These are phyloP conservation scores for Chaetomium strumarium DNA, from an alignment of 2,329 filamentous ascomycete genomes.

Conservation along the genomic window DNA sequence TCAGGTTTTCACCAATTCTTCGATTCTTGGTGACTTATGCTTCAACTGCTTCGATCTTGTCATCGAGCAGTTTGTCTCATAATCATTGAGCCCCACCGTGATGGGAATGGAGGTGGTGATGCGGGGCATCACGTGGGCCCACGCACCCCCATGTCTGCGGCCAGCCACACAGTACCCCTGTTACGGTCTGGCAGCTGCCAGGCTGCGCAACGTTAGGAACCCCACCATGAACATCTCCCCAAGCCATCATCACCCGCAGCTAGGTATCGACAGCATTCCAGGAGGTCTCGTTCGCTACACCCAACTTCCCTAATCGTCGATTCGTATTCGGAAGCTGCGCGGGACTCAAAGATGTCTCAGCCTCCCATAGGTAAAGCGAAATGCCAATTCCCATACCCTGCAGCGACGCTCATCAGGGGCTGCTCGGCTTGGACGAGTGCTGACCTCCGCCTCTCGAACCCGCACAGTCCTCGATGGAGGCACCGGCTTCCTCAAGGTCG, in stretches of 20 bases:
- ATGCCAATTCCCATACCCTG: not conserved
- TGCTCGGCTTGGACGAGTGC: slow-evolving; percentile 11
- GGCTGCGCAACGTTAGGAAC: slow-evolving; percentile 8
- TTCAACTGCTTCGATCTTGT: too few relatives aligned
- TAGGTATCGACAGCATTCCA: slow-evolving; percentile 1
- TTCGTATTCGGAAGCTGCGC: not conserved
- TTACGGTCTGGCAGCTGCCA: slow-evolving; percentile 11
- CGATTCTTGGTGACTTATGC: too few relatives aligned
- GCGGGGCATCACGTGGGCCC: slow-evolving; percentile 26
- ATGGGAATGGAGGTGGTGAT: not conserved
- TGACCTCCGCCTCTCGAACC: slow-evolving; percentile 20
- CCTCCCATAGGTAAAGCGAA: slow-evolving; percentile 39
- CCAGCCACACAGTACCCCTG: slow-evolving; percentile 18
- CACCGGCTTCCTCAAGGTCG: slow-evolving; percentile 99
- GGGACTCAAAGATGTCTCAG: slow-evolving; percentile 38
- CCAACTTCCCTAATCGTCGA: not conserved
- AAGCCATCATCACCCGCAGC: slow-evolving; percentile 14
- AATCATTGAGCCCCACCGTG: not conserved
- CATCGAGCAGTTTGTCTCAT: too few relatives aligned
- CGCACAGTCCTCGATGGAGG: slow-evolving; percentile 96
- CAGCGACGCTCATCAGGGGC: not conserved
- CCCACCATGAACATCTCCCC: slow-evolving; percentile 23
- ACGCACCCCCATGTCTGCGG: not conserved
- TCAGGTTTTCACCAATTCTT: too few relatives aligned
- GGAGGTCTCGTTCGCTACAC: not conserved